Percentiles rank a stretch among this genome's conserved stretches.
These are phyloP conservation scores for Crinitomyces ghanaensis DNA, from an alignment of 805 yeast species.

Conservation along the genomic window DNA sequence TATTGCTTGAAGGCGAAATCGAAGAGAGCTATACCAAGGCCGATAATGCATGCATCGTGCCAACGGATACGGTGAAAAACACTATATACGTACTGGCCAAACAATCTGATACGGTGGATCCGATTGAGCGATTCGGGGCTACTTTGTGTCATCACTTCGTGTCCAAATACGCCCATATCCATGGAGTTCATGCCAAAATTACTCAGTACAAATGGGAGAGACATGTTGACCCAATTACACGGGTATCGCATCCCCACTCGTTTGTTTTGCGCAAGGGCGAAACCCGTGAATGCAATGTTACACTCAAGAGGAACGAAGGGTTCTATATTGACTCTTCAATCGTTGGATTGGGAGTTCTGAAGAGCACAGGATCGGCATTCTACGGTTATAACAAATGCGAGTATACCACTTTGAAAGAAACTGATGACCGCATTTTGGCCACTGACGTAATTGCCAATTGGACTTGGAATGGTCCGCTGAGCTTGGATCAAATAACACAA, in stretches of 20 bases:
- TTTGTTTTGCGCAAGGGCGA: constrained; percentile 80
- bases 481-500: constrained; percentile 29
- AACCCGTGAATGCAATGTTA: constrained; percentile 41
- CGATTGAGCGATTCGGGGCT: constrained; percentile 83
- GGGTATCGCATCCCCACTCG: constrained; percentile 71
- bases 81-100: constrained; percentile 77
- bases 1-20: constrained; percentile 65
- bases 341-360: constrained; percentile 71
- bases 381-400: constrained; percentile 80
- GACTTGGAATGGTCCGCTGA: constrained; percentile 46
- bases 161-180: constrained; percentile 63
- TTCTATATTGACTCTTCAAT: constrained; percentile 55
- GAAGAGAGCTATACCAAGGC: constrained; percentile 78
- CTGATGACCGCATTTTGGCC: constrained; percentile 74
- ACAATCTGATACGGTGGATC: constrained; percentile 74
- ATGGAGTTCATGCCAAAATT: constrained; percentile 56
- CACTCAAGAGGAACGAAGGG: constrained; percentile 18
- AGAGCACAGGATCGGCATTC: constrained; percentile 89
- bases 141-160: constrained; percentile 74
- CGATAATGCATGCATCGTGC: constrained; percentile 80
- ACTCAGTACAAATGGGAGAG: constrained; percentile 74
- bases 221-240: constrained; percentile 57
- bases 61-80: constrained; percentile 90
- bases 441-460: constrained; percentile 73
- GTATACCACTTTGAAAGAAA: constrained; percentile 76